These are phyloP conservation scores for Jamesozyma lodderae DNA, from an alignment of 805 yeast species.

Conservation along the genomic window DNA sequence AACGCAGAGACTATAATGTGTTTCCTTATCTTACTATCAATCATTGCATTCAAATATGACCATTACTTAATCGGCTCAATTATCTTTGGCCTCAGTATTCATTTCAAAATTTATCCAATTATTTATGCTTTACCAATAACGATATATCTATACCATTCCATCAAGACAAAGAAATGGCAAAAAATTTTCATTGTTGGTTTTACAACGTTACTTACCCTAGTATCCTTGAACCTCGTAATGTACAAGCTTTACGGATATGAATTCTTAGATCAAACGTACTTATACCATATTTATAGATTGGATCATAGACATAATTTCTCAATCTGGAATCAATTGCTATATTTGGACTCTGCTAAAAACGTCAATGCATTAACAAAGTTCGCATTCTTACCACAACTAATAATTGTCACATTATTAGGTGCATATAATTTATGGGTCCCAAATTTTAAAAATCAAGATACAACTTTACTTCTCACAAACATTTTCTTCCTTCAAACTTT, in stretches of 20 bases:
- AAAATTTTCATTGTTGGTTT: slow-evolving; percentile 35
- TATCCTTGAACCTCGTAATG: slow-evolving; percentile 48
- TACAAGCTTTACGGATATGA: slow-evolving; percentile 62
- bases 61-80: slow-evolving; percentile 34
- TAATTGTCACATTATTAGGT: slow-evolving; percentile 26
- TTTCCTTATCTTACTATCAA: slow-evolving; percentile 55
- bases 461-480: slow-evolving; percentile 36
- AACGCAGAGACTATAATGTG: slow-evolving; percentile 86
- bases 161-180: not conserved
- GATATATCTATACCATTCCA: slow-evolving; percentile 22
- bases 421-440: slow-evolving; percentile 6
- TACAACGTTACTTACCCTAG: slow-evolving; percentile 37
- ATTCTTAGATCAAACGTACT: slow-evolving; percentile 65
- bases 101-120: slow-evolving; percentile 86
- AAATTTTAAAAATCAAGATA: slow-evolving; percentile 15
- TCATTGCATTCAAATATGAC: slow-evolving; percentile 37
- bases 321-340: slow-evolving; percentile 67
- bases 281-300: slow-evolving; percentile 72
- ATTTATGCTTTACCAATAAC: slow-evolving; percentile 70
- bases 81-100: slow-evolving; percentile 69
- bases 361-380: slow-evolving; percentile 28
- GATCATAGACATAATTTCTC: slow-evolving; percentile 97
- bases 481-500: slow-evolving; percentile 69
- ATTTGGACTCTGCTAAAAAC: slow-evolving; percentile 43
- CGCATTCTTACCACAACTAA: slow-evolving; percentile 80